Conservation (phyloP, 495 filamentous ascomycete species). For the Cenococcum geophilum region DNA sequence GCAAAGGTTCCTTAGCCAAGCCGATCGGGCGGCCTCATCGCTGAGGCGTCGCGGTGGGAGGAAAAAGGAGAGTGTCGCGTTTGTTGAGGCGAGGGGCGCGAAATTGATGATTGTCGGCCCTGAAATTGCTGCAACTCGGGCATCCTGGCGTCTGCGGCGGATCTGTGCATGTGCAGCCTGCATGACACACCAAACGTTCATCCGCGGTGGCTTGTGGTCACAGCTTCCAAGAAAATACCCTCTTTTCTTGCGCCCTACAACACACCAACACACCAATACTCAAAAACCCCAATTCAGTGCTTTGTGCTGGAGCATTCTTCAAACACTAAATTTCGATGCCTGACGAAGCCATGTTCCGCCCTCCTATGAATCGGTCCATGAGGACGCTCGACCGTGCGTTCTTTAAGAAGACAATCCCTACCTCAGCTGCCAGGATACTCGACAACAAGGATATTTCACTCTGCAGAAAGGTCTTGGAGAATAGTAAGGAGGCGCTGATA, state of each 20-base stretch:
- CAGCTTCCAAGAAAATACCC: too few relatives aligned
- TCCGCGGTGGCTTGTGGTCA: not conserved
- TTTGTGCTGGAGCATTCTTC: too few relatives aligned
- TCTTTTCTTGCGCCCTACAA: too few relatives aligned
- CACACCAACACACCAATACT: too few relatives aligned
- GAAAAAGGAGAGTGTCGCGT: not conserved
- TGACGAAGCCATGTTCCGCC: constrained; percentile 58
- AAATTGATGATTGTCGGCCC: not conserved
- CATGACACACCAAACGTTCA: not conserved
- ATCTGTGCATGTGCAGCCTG: not conserved
- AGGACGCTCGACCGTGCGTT: constrained; percentile 71
- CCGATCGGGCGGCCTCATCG: constrained; percentile 23
- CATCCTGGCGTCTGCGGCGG: not conserved
- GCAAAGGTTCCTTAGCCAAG: constrained; percentile 10
- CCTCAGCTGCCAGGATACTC: constrained; percentile 72
- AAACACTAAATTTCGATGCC: constrained; percentile 6
- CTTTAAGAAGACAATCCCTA: constrained; percentile 66
- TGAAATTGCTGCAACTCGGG: not conserved
- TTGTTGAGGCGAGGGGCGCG: not conserved
- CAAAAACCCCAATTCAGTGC: too few relatives aligned
- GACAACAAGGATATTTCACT: constrained; percentile 64
- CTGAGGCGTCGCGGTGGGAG: constrained; percentile 5
- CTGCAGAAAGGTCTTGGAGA: constrained; percentile 54
- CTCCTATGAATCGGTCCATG: constrained; percentile 78
- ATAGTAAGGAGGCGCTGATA: constrained; percentile 54